Evolutionary conservation across 2,329 filamentous ascomycete species (phyloP).

Genomic region (Coniochaeta sp.): DNA sequence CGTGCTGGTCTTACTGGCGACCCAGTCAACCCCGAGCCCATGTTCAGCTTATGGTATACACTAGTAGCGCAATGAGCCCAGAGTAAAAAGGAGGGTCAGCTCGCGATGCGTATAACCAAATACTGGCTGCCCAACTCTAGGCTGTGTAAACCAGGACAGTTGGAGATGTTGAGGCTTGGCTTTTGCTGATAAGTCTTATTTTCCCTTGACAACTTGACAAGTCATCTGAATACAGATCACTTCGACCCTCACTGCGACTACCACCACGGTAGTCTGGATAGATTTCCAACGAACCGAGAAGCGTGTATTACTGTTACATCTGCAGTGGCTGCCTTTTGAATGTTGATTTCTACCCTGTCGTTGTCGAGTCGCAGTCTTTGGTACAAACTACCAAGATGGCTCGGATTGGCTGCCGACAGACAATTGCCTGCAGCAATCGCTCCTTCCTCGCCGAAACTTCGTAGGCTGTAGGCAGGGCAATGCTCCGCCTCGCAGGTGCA

Average conservation of each 20-base stretch:
- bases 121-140: neutral
- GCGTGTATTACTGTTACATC: neutral
- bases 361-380: neutral
- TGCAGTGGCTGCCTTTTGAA: neutral
- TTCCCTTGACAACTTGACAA: neutral
- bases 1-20: too few species aligned
- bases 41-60: too few species aligned
- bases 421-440: neutral
- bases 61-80: neutral
- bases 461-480: slow-evolving; percentile 10
- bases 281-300: neutral
- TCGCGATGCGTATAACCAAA: neutral
- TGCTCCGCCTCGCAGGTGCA: slow-evolving; percentile 5
- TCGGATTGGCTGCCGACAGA: neutral
- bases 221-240: too few species aligned
- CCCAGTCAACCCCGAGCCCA: too few species aligned
- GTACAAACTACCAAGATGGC: neutral
- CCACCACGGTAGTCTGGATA: too few species aligned
- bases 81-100: neutral
- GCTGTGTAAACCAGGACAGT: neutral
- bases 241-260: too few species aligned
- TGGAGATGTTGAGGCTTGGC: neutral
- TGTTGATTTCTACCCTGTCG: neutral
- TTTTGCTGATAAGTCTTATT: neutral
- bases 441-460: neutral